These are phyloP conservation scores for Alternaria arborescens DNA, from an alignment of 2,329 filamentous ascomycete genomes.

Conservation along the genomic window DNA sequence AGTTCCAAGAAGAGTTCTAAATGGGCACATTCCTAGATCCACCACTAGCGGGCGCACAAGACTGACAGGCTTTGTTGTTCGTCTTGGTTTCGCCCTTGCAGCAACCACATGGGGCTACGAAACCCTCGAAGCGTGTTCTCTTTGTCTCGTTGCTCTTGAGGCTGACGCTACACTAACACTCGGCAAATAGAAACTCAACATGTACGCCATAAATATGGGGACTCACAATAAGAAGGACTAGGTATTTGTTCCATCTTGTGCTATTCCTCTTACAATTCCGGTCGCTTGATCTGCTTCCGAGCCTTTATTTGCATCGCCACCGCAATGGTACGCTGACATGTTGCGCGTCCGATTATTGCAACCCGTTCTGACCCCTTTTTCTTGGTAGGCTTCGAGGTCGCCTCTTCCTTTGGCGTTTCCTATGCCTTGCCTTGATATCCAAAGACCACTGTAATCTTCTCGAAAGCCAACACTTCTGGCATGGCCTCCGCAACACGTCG, in stretches of 20 bases:
- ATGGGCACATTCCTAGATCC: not conserved
- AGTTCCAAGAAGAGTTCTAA: not conserved
- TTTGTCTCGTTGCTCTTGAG: slow-evolving; percentile 13
- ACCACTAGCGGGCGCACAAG: not conserved
- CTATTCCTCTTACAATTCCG: slow-evolving; percentile 10
- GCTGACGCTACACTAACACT: slow-evolving; percentile 1
- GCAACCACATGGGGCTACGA: slow-evolving; percentile 1
- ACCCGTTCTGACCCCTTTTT: not conserved
- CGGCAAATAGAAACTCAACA: slow-evolving; percentile 14
- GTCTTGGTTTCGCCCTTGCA: slow-evolving; percentile 8
- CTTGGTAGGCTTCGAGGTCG: slow-evolving; percentile 10
- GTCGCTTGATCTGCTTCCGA: slow-evolving; percentile 2
- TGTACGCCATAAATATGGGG: slow-evolving; percentile 17
- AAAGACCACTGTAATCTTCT: not conserved
- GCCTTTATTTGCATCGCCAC: slow-evolving; percentile 17
- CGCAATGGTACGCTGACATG: not conserved
- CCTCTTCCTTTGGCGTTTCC: slow-evolving; percentile 1
- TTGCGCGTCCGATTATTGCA: not conserved
- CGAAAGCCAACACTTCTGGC: not conserved
- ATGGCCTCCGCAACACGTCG: slow-evolving; percentile 1
- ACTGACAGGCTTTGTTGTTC: slow-evolving; percentile 13
- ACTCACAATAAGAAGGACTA: slow-evolving; percentile 1
- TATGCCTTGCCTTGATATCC: not conserved
- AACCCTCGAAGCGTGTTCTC: slow-evolving; percentile 2
- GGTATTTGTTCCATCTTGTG: slow-evolving; percentile 14